Evolutionary conservation across 257 asterid species (phyloP).

Genomic region (Lycium ferocissimum): DNA sequence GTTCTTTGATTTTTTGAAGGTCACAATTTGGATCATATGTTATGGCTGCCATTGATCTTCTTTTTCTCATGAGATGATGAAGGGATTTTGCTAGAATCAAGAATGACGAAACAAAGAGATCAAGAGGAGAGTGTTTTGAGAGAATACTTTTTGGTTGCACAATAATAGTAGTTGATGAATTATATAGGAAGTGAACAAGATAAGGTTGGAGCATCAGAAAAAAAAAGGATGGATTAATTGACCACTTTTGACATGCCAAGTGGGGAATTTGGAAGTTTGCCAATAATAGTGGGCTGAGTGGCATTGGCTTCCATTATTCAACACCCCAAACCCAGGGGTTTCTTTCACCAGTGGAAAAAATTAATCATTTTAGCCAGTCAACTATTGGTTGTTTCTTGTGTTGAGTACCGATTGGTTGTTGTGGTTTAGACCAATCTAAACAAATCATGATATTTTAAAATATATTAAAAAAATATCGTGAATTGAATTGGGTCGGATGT

Average conservation of each 20-base stretch:
- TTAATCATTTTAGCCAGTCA: background rate
- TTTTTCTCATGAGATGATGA: conserved; percentile 29
- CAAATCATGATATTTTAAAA: too few species aligned
- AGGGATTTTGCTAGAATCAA: background rate
- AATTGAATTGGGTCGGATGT: too few species aligned
- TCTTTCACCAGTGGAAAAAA: conserved; percentile 15
- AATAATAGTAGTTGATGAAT: conserved; percentile 5
- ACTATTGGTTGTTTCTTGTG: background rate
- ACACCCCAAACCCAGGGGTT: background rate
- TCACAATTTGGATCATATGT: conserved; percentile 47
- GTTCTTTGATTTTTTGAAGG: conserved; percentile 51
- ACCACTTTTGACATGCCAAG: conserved; percentile 17
- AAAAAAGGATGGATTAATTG: conserved; percentile 33
- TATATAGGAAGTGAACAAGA: conserved; percentile 44
- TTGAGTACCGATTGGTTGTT: background rate
- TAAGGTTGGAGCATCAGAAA: conserved; percentile 28
- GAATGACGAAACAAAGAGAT: conserved; percentile 5
- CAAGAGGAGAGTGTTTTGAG: background rate
- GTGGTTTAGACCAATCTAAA: background rate
- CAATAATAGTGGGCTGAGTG: conserved; percentile 31
- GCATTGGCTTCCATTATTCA: conserved; percentile 17
- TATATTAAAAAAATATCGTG: too few species aligned
- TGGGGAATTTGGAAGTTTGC: conserved; percentile 39
- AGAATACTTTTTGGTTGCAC: conserved; percentile 2
- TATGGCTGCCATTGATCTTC: conserved; percentile 53